Conservation (phyloP, 139 green algal genomes). For the Chlorella sp. region DNA sequence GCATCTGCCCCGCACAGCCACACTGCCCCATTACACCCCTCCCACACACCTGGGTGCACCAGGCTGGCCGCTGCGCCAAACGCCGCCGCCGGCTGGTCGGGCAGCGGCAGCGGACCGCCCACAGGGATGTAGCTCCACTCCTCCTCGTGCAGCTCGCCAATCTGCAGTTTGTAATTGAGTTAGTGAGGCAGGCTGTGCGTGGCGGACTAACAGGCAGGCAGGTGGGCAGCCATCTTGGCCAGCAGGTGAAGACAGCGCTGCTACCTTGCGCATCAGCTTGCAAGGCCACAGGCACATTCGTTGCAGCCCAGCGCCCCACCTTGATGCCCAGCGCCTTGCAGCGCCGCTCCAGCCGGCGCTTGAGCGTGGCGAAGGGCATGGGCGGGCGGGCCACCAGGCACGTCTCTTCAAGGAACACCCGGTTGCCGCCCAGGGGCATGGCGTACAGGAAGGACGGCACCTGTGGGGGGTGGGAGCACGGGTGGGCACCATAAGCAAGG, state of each 20-base stretch:
- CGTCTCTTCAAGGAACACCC: slow-evolving; percentile 96
- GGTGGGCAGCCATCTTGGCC: neutral
- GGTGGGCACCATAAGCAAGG: no score
- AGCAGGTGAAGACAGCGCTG: neutral
- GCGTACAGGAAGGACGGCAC: slow-evolving; percentile 98
- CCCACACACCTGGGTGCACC: slow-evolving; percentile 79
- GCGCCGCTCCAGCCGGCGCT: slow-evolving; percentile 83
- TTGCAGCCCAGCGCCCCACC: slow-evolving; percentile 35
- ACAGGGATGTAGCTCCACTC: slow-evolving; percentile 96
- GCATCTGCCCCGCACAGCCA: no score
- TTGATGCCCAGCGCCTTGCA: slow-evolving; percentile 64
- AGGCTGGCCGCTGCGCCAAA: slow-evolving; percentile 94
- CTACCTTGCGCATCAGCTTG: no score
- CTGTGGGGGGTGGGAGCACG: no score
- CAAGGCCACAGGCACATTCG: no score
- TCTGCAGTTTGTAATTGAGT: no score
- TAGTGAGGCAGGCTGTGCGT: no score
- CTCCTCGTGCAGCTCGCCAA: slow-evolving; percentile 83
- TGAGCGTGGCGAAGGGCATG: slow-evolving; percentile 89
- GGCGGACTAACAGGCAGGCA: neutral
- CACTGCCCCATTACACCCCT: neutral
- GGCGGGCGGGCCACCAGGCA: slow-evolving; percentile 91
- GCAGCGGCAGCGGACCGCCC: slow-evolving; percentile 80
- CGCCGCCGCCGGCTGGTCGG: slow-evolving; percentile 67
- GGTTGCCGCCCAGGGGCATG: slow-evolving; percentile 88